Base-by-base conservation (phyloP, 305 asterid genomes). In the Fraxinus latifolia region DNA sequence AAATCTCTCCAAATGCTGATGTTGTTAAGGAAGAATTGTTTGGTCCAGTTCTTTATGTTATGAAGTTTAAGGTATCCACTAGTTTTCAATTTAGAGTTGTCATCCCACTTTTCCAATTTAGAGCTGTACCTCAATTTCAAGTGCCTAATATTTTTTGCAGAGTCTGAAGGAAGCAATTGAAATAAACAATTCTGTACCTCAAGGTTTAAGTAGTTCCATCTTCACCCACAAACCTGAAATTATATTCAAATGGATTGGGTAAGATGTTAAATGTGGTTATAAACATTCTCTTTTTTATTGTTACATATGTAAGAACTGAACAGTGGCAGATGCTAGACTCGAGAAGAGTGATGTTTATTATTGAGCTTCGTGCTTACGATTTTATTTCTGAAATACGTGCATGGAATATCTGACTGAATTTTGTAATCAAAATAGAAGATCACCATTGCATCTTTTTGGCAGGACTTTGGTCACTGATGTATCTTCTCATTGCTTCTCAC, bases 171-270 rank as follows among this genome's bases (percentile, higher is more conserved):
- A 96, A 84, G 99, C 98, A 19, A 89, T 96, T 83, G 95, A 90
- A 81, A 94, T 93, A 58, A 91, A 96, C 91, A 96, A 96, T 87
- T 96, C 98, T 7, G 99, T 96, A 37, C 99, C 99, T 85, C 99
- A 96, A 89, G 99, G 99, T 79, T 91, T 96, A n/a, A 94, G 98
- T 80, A 96, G 99, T 85, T 94, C 99, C 86, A 96, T 96, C 92
- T 94, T 94, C 97, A 91, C 99, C 39, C 90, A 85, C 79, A 86
- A 79, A 44, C 98, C 99, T 50, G 98, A 93, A 82, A 73, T 88
- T 44, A 90, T 96, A 70, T 96, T 96, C 94, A 92, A 90, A 89
- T 96, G 99, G 98, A 90, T 92, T 25, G 99, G 99, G 99, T 95
- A 81, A 93, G 97, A 87, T 58, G 14, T 77, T 70, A 58, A 72